phyloP scores from a whole-genome alignment of 257 asterid species.

The Lycium barbarum region DNA sequence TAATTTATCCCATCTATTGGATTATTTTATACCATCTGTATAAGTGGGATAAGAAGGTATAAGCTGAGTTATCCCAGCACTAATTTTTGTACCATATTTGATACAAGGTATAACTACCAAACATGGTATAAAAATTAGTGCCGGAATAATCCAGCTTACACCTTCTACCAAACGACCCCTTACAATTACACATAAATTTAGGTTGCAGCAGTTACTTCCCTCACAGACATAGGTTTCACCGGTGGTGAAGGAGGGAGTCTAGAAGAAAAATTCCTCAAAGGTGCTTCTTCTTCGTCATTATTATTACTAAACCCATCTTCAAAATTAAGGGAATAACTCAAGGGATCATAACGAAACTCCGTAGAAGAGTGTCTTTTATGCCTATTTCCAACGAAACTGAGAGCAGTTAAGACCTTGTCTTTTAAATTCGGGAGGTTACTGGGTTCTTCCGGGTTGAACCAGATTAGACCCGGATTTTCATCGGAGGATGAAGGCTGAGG shows the following conservation, averaged over 20 bases:
- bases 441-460: slow-evolving; percentile 43
- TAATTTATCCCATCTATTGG: too few relatives aligned
- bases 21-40: too few relatives aligned
- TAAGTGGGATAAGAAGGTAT: too few relatives aligned
- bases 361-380: slow-evolving; percentile 54
- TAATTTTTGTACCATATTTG: too few relatives aligned
- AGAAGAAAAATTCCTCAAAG: slow-evolving; percentile 59
- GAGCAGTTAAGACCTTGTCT: slow-evolving; percentile 51
- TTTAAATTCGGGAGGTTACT: slow-evolving; percentile 47
- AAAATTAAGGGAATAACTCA: slow-evolving; percentile 77
- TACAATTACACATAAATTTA: background rate
- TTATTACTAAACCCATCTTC: slow-evolving; percentile 53
- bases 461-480: slow-evolving; percentile 54
- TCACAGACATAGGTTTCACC: background rate
- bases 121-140: too few relatives aligned
- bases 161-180: too few relatives aligned
- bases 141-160: too few relatives aligned
- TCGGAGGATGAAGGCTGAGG: slow-evolving; percentile 44
- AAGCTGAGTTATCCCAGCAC: too few relatives aligned
- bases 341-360: slow-evolving; percentile 73
- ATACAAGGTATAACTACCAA: too few relatives aligned
- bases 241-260: slow-evolving; percentile 62
- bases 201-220: slow-evolving; percentile 17
- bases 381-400: slow-evolving; percentile 44
- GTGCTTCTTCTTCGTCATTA: slow-evolving; percentile 43